Evolutionary conservation across 1,284 basidiomycete genomes (phyloP).

Genomic region (Leccinum angustisporum): DNA sequence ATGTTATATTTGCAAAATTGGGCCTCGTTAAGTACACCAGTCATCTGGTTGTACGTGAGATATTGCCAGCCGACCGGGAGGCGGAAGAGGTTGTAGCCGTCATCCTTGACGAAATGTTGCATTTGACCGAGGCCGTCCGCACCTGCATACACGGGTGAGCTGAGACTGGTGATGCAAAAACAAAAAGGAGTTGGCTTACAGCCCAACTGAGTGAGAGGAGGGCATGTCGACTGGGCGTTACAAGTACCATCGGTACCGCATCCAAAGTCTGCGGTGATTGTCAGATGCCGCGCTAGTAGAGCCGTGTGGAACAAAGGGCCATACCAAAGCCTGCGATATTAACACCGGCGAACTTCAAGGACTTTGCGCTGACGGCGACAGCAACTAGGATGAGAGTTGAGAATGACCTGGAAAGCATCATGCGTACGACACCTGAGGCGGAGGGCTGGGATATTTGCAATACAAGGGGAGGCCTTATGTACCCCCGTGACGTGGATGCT

Average conservation of each 20-base stretch:
- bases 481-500: not conserved
- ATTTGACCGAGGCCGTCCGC: slow-evolving; percentile 42
- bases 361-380: slow-evolving; percentile 1
- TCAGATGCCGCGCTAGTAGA: not conserved
- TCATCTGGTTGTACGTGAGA: slow-evolving; percentile 40
- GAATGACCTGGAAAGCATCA: slow-evolving; percentile 13
- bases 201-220: slow-evolving; percentile 25
- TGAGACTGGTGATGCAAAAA: not conserved
- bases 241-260: slow-evolving; percentile 26
- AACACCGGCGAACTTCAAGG: slow-evolving; percentile 23
- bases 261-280: slow-evolving; percentile 22
- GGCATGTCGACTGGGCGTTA: slow-evolving; percentile 11
- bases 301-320: not conserved
- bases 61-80: slow-evolving; percentile 54
- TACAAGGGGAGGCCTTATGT: slow-evolving; percentile 12
- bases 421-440: not conserved
- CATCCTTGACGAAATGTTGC: slow-evolving; percentile 46
- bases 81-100: slow-evolving; percentile 46
- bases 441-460: not conserved
- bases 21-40: slow-evolving; percentile 43
- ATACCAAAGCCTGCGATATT: slow-evolving; percentile 31
- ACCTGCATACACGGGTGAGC: slow-evolving; percentile 9
- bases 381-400: slow-evolving; percentile 6
- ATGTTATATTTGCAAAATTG: slow-evolving; percentile 52
- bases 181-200: slow-evolving; percentile 12